Evolutionary conservation across 495 filamentous ascomycete species (phyloP).

Genomic region (Umbilicaria muhlenbergii): DNA sequence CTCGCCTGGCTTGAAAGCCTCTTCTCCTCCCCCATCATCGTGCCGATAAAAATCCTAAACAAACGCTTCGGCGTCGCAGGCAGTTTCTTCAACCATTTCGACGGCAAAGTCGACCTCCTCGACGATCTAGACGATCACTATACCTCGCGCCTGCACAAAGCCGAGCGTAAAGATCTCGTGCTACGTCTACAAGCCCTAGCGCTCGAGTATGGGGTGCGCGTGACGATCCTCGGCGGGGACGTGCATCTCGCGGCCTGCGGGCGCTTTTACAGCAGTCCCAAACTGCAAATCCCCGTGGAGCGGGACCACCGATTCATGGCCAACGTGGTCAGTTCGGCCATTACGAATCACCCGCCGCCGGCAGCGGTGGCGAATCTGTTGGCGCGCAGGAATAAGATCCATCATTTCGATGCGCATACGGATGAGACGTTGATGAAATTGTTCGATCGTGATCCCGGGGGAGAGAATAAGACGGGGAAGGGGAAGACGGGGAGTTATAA

Average conservation of each 20-base stretch:
- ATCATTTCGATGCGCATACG: slow-evolving; percentile 70
- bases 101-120: slow-evolving; percentile 75
- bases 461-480: slow-evolving; percentile 31
- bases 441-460: slow-evolving; percentile 72
- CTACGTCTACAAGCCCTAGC: slow-evolving; percentile 59
- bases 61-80: slow-evolving; percentile 79
- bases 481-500: slow-evolving; percentile 42
- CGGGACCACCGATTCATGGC: slow-evolving; percentile 58
- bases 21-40: slow-evolving; percentile 66
- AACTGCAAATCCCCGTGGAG: slow-evolving; percentile 40
- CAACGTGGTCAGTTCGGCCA: slow-evolving; percentile 61
- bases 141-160: slow-evolving; percentile 81
- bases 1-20: slow-evolving; percentile 91
- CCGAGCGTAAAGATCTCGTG: slow-evolving; percentile 61
- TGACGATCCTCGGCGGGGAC: slow-evolving; percentile 73
- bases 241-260: slow-evolving; percentile 64
- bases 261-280: slow-evolving; percentile 56
- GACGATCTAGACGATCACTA: slow-evolving; percentile 96
- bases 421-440: slow-evolving; percentile 80
- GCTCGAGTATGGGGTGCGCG: slow-evolving; percentile 54
- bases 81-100: slow-evolving; percentile 81
- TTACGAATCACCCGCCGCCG: slow-evolving; percentile 91
- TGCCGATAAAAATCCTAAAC: slow-evolving; percentile 74
- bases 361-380: slow-evolving; percentile 78
- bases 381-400: slow-evolving; percentile 75